These are phyloP conservation scores for Acanthamoeba quina DNA, from an alignment of 208 protist genomes.

Conservation along the genomic window DNA sequence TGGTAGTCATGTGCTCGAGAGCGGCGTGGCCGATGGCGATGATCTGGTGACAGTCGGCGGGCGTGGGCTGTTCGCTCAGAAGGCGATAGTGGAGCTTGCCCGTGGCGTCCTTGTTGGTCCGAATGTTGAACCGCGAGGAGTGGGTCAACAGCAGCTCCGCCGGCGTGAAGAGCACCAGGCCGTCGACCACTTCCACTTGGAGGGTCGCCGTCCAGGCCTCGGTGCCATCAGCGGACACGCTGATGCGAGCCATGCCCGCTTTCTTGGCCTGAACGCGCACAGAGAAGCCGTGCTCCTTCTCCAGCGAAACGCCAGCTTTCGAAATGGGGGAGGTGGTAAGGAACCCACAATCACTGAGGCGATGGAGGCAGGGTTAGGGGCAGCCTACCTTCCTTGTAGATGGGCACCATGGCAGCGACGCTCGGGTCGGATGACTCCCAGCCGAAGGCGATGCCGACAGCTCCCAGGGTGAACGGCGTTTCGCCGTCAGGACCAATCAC, in stretches of 20 bases:
- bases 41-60: slow-evolving; percentile 64
- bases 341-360: too few relatives aligned
- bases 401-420: slow-evolving; percentile 26
- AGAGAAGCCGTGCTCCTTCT: slow-evolving; percentile 71
- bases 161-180: slow-evolving; percentile 66
- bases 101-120: slow-evolving; percentile 73
- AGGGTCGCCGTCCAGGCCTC: slow-evolving; percentile 56
- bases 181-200: slow-evolving; percentile 42
- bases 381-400: slow-evolving; percentile 58
- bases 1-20: slow-evolving; percentile 40
- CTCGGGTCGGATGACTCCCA: slow-evolving; percentile 67
- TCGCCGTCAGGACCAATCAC: slow-evolving; percentile 62
- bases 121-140: neutral
- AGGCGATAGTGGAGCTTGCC: slow-evolving; percentile 65
- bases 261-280: slow-evolving; percentile 54
- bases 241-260: slow-evolving; percentile 62
- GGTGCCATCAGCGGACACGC: slow-evolving; percentile 43
- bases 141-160: slow-evolving; percentile 57
- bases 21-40: neutral
- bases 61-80: slow-evolving; percentile 55
- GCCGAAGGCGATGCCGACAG: slow-evolving; percentile 48
- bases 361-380: neutral
- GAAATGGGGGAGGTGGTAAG: neutral
- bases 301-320: slow-evolving; percentile 65
- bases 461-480: slow-evolving; percentile 72